Evolutionary conservation across 176 grass and related monocot species (phyloP).

Genomic region (Aegilops speltoides): DNA sequence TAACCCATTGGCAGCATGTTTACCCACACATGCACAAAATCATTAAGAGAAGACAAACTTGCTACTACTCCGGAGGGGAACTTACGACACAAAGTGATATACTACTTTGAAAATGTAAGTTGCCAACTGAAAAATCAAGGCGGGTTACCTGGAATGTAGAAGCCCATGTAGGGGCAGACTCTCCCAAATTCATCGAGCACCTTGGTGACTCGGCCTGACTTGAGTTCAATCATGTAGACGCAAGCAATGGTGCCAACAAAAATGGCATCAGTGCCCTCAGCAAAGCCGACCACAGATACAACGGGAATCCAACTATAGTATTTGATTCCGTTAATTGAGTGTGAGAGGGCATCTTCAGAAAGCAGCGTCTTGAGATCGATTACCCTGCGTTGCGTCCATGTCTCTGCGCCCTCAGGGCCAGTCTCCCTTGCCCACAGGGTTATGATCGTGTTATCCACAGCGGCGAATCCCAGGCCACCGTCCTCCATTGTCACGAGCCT

Average conservation of each 20-base stretch:
- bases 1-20: neutral
- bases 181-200: neutral
- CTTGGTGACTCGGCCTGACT: neutral
- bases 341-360: neutral
- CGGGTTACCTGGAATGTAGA: neutral
- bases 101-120: neutral
- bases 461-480: neutral
- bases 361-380: neutral
- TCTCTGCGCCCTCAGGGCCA: neutral
- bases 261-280: neutral
- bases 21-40: neutral
- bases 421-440: neutral
- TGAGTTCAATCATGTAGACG: neutral
- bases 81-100: neutral
- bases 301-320: neutral
- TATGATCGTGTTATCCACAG: neutral
- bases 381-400: neutral
- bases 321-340: neutral
- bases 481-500: neutral
- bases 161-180: neutral
- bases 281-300: neutral
- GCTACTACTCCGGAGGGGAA: neutral
- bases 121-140: neutral
- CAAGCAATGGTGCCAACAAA: neutral
- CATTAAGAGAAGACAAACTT: neutral